These are phyloP conservation scores for Malassezia caprae DNA, from an alignment of 1,284 basidiomycete species.

Conservation along the genomic window DNA sequence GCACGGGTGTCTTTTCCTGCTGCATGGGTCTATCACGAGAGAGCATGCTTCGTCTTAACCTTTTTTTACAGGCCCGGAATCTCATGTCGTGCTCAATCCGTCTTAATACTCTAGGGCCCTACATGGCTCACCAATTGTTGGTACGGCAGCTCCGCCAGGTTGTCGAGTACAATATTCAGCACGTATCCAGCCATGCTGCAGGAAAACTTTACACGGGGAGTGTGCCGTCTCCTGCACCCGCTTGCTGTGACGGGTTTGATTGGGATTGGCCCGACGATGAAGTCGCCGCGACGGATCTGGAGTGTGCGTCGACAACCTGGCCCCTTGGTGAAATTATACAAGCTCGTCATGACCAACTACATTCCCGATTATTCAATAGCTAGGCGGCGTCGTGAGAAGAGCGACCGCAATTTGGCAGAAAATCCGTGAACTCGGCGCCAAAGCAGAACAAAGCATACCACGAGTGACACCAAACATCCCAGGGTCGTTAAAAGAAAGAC, in stretches of 20 bases:
- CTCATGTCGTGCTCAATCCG: conserved; percentile 82
- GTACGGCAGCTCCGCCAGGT: conserved; percentile 56
- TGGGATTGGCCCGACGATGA: conserved; percentile 47
- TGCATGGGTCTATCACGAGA: conserved; percentile 65
- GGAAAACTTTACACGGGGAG: neutral
- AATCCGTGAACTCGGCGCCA: conserved; percentile 1
- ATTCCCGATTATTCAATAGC: conserved; percentile 85
- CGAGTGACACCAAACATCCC: conserved; percentile 26
- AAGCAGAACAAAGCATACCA: conserved; percentile 29
- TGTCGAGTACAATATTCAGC: conserved; percentile 7
- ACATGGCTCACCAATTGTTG: conserved; percentile 77
- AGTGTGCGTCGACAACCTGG: conserved; percentile 72
- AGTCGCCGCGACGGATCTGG: neutral
- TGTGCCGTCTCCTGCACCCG: too few species aligned
- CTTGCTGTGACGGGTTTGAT: conserved; percentile 18
- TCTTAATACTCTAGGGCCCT: conserved; percentile 83
- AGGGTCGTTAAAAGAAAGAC: conserved; percentile 35
- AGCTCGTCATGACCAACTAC: conserved; percentile 80
- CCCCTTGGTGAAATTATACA: conserved; percentile 89
- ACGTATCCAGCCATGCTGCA: neutral
- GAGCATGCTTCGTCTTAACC: conserved; percentile 62
- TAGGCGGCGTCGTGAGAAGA: conserved; percentile 16
- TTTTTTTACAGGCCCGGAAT: conserved; percentile 83
- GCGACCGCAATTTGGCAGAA: neutral
- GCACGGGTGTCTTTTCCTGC: conserved; percentile 75